Evolutionary conservation across 2,329 filamentous ascomycete species (phyloP), one percentile per base, ranked within the genome.

Genomic region (Cladobotryum mycophilum): DNA sequence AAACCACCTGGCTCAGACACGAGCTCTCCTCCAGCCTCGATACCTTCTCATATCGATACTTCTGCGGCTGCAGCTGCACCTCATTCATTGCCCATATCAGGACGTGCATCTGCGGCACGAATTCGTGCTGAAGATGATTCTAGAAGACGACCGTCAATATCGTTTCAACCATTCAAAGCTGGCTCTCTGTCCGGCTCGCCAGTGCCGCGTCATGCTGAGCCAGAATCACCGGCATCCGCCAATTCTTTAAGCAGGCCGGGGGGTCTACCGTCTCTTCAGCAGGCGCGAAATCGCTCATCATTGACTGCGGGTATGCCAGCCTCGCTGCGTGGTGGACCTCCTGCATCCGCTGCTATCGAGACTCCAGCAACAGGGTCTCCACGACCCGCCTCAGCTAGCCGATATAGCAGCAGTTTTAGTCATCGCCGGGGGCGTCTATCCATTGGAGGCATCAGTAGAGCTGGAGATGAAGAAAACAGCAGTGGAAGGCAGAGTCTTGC

Each of bases 151-250:
- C 85, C 88, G 6, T 96, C 89, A 0, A 81, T 96, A 18, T 95
- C 89, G 1, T 96, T 96, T 61, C 89, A 95, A 60, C 91, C 92
- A 0, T 99, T 99, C 74, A 99, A 99, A 69, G 89, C 91, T 13
- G 92, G 92, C 11, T 95, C 92, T 1, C 75, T 97, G n/a, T 95
- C 91, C 2, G 89, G 88, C 4, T 96, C 91, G 4, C 92, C 91
- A 0, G 65, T 76, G n/a, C 71, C 72, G 25, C 72, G 76, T 30
- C 64, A 72, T 6, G 64, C 68, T 2, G 78, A 81, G 12, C 65
- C 69, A 13, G 79, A 81, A 45, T 64, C 73, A 2, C 76, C 80
- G 13, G 71, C 76, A 33, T 85, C 82, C 3, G 78, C 80, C 2
- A 73, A 76, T 41, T 81, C 79, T 1, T 61, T 76, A 8, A 62